Percentiles rank a stretch among this genome's conserved stretches.
phyloP scores from a whole-genome alignment of 106 monocot species.

The Platanthera zijinensis region DNA sequence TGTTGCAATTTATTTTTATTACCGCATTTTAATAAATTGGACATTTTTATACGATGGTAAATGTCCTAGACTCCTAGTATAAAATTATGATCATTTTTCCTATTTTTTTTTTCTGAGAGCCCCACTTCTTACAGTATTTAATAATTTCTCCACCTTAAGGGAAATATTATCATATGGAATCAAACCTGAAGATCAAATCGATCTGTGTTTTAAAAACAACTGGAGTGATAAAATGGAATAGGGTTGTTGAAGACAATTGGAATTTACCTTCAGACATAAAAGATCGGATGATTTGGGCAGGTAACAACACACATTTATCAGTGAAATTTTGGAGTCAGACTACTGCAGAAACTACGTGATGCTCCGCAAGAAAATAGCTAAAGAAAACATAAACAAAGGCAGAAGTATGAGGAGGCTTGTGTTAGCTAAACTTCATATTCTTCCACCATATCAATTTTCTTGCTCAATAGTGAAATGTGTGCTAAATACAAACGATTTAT shows the following conservation, averaged over 20 bases:
- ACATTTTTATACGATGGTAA: too few species aligned
- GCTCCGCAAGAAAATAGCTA: background rate
- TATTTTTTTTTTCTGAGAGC: too few species aligned
- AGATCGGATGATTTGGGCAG: background rate
- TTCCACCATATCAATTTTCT: too few species aligned
- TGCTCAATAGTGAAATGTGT: too few species aligned
- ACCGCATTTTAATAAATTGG: too few species aligned
- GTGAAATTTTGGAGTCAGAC: background rate
- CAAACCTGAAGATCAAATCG: background rate
- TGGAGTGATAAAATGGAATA: background rate
- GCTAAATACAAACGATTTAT: too few species aligned
- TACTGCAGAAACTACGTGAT: background rate
- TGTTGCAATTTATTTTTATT: too few species aligned
- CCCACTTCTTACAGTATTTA: too few species aligned
- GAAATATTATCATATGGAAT: background rate
- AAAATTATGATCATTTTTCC: too few species aligned
- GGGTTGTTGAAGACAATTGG: background rate
- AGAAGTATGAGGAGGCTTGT: too few species aligned
- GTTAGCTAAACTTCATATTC: too few species aligned
- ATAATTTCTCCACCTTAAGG: background rate
- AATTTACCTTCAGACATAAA: background rate
- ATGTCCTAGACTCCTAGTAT: too few species aligned
- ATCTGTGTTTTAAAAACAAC: background rate
- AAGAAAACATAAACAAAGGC: background rate
- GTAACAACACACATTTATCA: background rate